phyloP scores from a whole-genome alignment of 2,329 filamentous ascomycete genomes.

The Fusarium redolens region DNA sequence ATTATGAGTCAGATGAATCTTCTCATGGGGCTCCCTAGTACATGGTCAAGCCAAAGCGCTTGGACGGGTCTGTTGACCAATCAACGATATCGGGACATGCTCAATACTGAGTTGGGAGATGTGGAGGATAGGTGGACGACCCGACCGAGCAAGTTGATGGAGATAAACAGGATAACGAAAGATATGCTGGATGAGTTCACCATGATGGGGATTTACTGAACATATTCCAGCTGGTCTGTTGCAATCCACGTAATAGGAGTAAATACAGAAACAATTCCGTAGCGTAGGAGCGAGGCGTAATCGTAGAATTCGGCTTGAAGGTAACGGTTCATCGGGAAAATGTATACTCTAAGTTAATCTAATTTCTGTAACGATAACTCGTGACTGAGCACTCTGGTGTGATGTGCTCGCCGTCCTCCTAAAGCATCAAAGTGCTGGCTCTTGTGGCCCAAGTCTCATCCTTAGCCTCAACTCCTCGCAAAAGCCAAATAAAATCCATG shows the following conservation, averaged over 20 bases:
- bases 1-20: conserved; percentile 43
- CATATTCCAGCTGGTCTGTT: not conserved
- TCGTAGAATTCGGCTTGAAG: not conserved
- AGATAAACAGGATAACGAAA: conserved; percentile 33
- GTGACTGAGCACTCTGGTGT: not conserved
- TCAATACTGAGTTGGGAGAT: conserved; percentile 43
- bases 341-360: conserved; percentile 39
- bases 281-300: not conserved
- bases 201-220: conserved; percentile 39
- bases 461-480: conserved; percentile 18
- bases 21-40: conserved; percentile 42
- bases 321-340: not conserved
- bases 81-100: conserved; percentile 36
- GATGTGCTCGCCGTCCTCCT: not conserved
- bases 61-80: conserved; percentile 43
- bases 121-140: conserved; percentile 40
- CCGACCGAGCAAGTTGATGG: conserved; percentile 35
- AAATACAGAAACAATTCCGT: not conserved
- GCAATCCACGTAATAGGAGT: not conserved
- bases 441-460: conserved; percentile 2
- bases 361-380: conserved; percentile 5
- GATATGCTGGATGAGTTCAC: conserved; percentile 38
- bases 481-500: conserved; percentile 1
- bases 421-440: not conserved
- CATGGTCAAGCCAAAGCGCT: conserved; percentile 35